Evolutionary conservation across 352 stramenopile genomes (phyloP).

Genomic region (Globisporangium cylindrosporum): DNA sequence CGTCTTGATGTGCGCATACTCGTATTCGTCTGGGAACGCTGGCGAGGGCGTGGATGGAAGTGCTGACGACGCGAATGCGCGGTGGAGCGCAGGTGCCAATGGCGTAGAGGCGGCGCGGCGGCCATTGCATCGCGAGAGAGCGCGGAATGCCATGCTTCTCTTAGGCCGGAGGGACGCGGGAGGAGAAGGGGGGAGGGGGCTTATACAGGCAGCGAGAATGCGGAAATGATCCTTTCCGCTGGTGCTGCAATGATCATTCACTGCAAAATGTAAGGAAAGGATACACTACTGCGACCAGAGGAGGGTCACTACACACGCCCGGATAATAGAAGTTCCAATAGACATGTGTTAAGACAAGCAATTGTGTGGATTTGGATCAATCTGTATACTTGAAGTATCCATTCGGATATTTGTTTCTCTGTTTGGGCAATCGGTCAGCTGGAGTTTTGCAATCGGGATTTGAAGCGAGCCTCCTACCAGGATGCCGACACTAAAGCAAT

Average conservation of each 20-base stretch:
- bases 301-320: not conserved
- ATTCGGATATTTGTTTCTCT: not conserved
- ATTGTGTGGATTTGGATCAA: not conserved
- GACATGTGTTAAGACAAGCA: not conserved
- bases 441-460: not conserved
- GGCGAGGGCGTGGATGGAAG: slow-evolving; percentile 48
- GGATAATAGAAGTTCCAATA: not conserved
- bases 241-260: not conserved
- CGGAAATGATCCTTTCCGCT: slow-evolving; percentile 4
- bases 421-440: slow-evolving; percentile 4
- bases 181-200: too few relatives aligned
- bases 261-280: not conserved
- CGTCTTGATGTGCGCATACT: slow-evolving; percentile 48
- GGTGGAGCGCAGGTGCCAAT: not conserved
- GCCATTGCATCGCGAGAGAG: not conserved
- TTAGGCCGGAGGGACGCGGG: not conserved
- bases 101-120: not conserved
- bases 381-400: not conserved
- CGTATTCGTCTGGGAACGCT: slow-evolving; percentile 63
- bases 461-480: not conserved
- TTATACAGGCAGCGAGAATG: slow-evolving; percentile 4
- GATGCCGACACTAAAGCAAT: not conserved
- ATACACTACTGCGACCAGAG: slow-evolving; percentile 3
- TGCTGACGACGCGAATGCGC: slow-evolving; percentile 7
- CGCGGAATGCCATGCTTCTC: slow-evolving; percentile 5